A percentile compares a stretch with the other conserved stretches of the same genome.
Conservation (phyloP, 345 rosid genomes). For the Angophora floribunda region DNA sequence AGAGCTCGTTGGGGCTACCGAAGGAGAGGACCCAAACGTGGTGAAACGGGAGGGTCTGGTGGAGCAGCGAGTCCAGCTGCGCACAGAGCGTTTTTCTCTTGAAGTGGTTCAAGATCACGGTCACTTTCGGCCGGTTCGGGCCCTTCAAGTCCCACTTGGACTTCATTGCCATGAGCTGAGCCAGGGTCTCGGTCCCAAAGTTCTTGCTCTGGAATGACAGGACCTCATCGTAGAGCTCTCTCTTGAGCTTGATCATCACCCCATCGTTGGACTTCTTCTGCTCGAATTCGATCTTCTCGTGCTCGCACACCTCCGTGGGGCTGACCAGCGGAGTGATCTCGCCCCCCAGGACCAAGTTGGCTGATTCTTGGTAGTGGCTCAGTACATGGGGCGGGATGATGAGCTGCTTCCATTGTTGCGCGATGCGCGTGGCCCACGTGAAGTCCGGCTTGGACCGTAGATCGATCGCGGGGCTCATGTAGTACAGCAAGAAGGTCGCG, state of each 20-base stretch:
- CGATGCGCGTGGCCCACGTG: constrained; percentile 79
- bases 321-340: constrained; percentile 21
- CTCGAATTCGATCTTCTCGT: constrained; percentile 75
- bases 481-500: constrained; percentile 85
- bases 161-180: constrained; percentile 67
- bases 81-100: constrained; percentile 93
- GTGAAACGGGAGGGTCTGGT: constrained; percentile 86
- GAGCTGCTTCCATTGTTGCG: constrained; percentile 60
- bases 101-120: constrained; percentile 91
- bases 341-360: constrained; percentile 12
- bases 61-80: constrained; percentile 78
- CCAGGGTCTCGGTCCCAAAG: constrained; percentile 58
- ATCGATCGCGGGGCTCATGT: constrained; percentile 79
- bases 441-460: constrained; percentile 76
- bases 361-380: constrained; percentile 48
- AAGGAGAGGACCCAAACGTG: constrained; percentile 94
- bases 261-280: constrained; percentile 84
- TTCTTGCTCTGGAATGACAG: constrained; percentile 46
- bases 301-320: constrained; percentile 66
- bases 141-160: constrained; percentile 74
- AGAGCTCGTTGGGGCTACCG: constrained; percentile 72
- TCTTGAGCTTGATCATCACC: constrained; percentile 73
- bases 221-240: constrained; percentile 58
- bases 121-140: constrained; percentile 56
- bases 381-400: constrained; percentile 62